Base-by-base conservation (phyloP, 2,329 filamentous ascomycete genomes). In the Diaporthe helianthi region DNA sequence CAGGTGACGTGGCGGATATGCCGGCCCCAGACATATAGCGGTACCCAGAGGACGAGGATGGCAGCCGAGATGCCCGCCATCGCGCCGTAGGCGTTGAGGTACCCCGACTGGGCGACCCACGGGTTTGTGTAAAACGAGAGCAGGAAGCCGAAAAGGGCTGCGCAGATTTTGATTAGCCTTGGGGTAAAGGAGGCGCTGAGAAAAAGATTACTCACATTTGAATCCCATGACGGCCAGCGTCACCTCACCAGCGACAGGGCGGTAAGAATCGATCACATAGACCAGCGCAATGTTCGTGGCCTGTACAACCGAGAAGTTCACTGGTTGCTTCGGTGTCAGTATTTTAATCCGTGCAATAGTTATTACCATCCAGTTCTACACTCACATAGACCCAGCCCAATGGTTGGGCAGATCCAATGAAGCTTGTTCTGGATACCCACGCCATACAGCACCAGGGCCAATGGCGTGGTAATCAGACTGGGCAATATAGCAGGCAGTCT, bases 101-200 rank as follows among this genome's bases (percentile, higher is more conserved):
- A 89, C 0, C 87, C 87, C 1, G 76, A 76, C 68, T 80, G 36
- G 8, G 79, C 76, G 46, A 89, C 82, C 87, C 87, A 89, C 0
- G 85, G 82, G 73, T 89, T 89, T 1, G 85, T 88, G 74, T 89
- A 89, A 74, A 89, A 89, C 0, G 83, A 86, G 1, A 89, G 79
- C 1, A 89, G 77, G 74, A 89, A 89, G 5, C 86, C 86, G 73
- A 89, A 88, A 9, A 83, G 75, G 19, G 85, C 83, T 85, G 69
- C 26, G 6, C 1, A 6, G 2, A 29, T 17, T 54, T n/a, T 10
- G 2, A 58, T 49, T 68, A 60, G 54, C 55, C 65, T 46, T 68
- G 33, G 26, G 19, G 19, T 22, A 22, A 5, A 19, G 13, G 4
- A 24, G 22, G 22, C 29, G 15, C 41, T n/a, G 4, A 15, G 3